phyloP scores from a whole-genome alignment of 2,329 filamentous ascomycete genomes.

The Monosporascus sp. region DNA sequence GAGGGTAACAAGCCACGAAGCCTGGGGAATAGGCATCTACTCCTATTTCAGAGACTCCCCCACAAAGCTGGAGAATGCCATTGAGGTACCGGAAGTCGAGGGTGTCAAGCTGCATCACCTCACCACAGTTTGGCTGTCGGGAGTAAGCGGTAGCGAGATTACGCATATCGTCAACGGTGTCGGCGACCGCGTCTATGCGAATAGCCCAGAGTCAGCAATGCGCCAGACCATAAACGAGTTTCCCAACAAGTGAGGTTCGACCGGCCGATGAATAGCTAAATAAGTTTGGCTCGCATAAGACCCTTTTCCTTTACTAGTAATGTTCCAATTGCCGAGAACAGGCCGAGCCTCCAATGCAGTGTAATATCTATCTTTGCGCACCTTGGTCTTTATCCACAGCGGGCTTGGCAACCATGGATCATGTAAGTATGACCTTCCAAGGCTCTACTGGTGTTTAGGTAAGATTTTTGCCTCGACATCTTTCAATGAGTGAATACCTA shows the following conservation, averaged over 20 bases:
- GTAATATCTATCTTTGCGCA: too few species aligned
- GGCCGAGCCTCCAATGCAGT: too few species aligned
- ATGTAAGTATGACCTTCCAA: too few species aligned
- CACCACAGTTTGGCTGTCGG: constrained; percentile 28
- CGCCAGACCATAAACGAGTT: constrained; percentile 25
- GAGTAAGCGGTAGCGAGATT: constrained; percentile 25
- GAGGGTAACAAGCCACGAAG: constrained; percentile 23
- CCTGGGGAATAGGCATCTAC: constrained; percentile 29
- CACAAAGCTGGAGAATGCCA: constrained; percentile 27
- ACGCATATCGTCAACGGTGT: constrained; percentile 25
- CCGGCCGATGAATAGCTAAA: background rate
- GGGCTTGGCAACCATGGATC: too few species aligned
- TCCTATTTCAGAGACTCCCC: constrained; percentile 30
- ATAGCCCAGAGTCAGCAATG: constrained; percentile 25
- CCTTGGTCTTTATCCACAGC: too few species aligned
- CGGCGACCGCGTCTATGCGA: constrained; percentile 24
- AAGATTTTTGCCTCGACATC: too few species aligned
- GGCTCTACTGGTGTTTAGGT: too few species aligned
- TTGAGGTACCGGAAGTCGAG: constrained; percentile 21
- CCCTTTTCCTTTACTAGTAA: too few species aligned
- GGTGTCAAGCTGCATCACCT: constrained; percentile 25
- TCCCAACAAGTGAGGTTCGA: constrained; percentile 1
- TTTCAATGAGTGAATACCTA: too few species aligned
- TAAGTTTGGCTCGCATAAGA: background rate
- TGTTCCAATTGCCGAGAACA: too few species aligned